These are phyloP conservation scores for Tetradesmus obliquus DNA, from an alignment of 139 green algal genomes.

Conservation along the genomic window DNA sequence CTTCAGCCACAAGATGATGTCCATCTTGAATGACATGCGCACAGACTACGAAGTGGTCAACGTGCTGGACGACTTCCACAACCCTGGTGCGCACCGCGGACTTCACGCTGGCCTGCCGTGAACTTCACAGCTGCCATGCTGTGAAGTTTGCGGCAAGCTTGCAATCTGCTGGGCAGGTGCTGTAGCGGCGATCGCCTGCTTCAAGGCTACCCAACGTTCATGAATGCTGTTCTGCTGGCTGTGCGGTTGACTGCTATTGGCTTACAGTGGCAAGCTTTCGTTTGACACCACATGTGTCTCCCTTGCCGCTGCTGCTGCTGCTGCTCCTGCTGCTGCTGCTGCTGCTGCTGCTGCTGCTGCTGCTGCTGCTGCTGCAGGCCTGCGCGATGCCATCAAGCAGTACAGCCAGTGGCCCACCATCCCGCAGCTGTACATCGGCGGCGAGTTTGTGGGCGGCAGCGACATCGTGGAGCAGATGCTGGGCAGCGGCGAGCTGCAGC, in stretches of 20 bases:
- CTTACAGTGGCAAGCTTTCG: too few relatives aligned
- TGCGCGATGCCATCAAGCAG: conserved; percentile 94
- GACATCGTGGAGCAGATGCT: conserved; percentile 94
- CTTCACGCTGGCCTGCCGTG: neutral
- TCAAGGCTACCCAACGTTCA: too few relatives aligned
- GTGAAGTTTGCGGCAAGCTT: neutral
- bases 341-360: neutral
- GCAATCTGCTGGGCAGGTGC: neutral
- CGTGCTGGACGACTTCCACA: conserved; percentile 91
- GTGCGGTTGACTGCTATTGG: too few relatives aligned
- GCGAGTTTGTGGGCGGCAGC: conserved; percentile 94
- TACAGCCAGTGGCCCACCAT: conserved; percentile 98
- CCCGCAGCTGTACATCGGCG: conserved; percentile 90
- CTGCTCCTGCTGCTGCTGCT: neutral
- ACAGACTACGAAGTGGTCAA: conserved; percentile 88
- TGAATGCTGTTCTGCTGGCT: too few relatives aligned
- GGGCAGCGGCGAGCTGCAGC: conserved; percentile 36
- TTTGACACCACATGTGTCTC: too few relatives aligned
- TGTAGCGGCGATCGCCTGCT: too few relatives aligned
- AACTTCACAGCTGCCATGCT: neutral
- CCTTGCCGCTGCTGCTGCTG: too few relatives aligned
- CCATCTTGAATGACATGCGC: conserved; percentile 34
- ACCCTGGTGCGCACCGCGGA: conserved; percentile 36
- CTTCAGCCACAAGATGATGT: conserved; percentile 89
- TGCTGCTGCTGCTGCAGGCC: conserved; percentile 47